These are phyloP conservation scores for Scheffersomyces segobiensis DNA, from an alignment of 1,139 yeast species.

Conservation along the genomic window DNA sequence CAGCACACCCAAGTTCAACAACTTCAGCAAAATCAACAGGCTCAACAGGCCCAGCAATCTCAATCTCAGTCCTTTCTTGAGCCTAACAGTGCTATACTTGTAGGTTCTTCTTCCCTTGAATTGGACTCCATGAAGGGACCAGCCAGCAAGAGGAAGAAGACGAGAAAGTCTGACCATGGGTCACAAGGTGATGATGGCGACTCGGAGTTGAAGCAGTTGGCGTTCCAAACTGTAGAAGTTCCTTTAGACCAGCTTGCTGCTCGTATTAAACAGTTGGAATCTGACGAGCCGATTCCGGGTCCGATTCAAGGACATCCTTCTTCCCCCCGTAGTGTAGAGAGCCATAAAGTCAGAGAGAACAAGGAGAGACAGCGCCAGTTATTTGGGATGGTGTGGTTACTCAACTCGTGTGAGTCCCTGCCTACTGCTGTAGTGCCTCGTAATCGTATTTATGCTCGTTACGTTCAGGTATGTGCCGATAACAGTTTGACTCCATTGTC, in stretches of 20 bases:
- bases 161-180: slow-evolving; percentile 36
- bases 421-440: slow-evolving; percentile 80
- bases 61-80: neutral
- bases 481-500: slow-evolving; percentile 68
- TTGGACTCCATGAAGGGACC: neutral
- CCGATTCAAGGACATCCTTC: slow-evolving; percentile 2
- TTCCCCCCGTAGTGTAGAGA: neutral
- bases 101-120: neutral
- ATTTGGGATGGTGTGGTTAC: slow-evolving; percentile 80
- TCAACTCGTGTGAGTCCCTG: slow-evolving; percentile 64
- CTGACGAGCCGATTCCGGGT: slow-evolving; percentile 20
- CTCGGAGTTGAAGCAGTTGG: slow-evolving; percentile 49
- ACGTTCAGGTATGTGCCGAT: slow-evolving; percentile 71
- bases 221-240: slow-evolving; percentile 40
- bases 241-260: slow-evolving; percentile 55
- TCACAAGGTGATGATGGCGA: slow-evolving; percentile 47
- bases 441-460: slow-evolving; percentile 77
- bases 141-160: slow-evolving; percentile 20
- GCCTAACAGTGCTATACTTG: slow-evolving; percentile 1
- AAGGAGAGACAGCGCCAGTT: slow-evolving; percentile 72
- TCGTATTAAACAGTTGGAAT: slow-evolving; percentile 49
- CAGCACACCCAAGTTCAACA: neutral
- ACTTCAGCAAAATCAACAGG: slow-evolving; percentile 3
- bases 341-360: slow-evolving; percentile 12
- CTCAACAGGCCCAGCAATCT: slow-evolving; percentile 5